phyloP scores from a whole-genome alignment of 2,329 filamentous ascomycete genomes.

The Endocalyx cinctus region DNA sequence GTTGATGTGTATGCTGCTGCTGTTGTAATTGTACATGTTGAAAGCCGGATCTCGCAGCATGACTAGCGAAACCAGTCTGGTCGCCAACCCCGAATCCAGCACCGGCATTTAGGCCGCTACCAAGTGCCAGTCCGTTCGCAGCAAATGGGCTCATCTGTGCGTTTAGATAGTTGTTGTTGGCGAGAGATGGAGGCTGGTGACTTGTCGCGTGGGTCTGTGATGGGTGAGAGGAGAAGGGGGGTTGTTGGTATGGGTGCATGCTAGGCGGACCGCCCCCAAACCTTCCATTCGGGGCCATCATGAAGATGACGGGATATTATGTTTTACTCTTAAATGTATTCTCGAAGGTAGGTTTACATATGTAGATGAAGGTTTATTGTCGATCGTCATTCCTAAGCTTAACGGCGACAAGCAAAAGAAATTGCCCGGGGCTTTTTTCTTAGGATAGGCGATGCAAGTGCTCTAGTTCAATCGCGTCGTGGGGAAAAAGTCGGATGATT shows the following conservation, averaged over 20 bases:
- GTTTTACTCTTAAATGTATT: no score
- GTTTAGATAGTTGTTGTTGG: slow-evolving; percentile 69
- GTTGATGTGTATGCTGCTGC: slow-evolving; percentile 51
- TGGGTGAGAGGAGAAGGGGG: slow-evolving; percentile 52
- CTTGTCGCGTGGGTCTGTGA: slow-evolving; percentile 43
- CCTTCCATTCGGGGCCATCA: slow-evolving; percentile 38
- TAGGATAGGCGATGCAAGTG: no score
- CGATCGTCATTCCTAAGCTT: no score
- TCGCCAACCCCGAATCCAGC: slow-evolving; percentile 52
- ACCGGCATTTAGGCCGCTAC: slow-evolving; percentile 46
- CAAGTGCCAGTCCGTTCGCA: slow-evolving; percentile 54
- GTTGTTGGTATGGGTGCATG: slow-evolving; percentile 44
- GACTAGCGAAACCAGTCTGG: slow-evolving; percentile 73
- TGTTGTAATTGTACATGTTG: slow-evolving; percentile 59
- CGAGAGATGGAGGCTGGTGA: slow-evolving; percentile 51
- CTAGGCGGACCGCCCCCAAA: slow-evolving; percentile 43
- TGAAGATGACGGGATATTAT: no score
- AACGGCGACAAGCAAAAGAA: no score
- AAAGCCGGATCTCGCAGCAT: slow-evolving; percentile 85
- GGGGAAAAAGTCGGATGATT: no score
- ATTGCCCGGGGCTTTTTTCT: no score
- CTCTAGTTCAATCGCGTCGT: no score
- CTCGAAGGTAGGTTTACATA: no score
- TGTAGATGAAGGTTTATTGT: no score
- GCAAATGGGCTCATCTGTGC: slow-evolving; percentile 65